Evolutionary conservation across 495 filamentous ascomycete genomes (phyloP).

Genomic region (Podospora australis): DNA sequence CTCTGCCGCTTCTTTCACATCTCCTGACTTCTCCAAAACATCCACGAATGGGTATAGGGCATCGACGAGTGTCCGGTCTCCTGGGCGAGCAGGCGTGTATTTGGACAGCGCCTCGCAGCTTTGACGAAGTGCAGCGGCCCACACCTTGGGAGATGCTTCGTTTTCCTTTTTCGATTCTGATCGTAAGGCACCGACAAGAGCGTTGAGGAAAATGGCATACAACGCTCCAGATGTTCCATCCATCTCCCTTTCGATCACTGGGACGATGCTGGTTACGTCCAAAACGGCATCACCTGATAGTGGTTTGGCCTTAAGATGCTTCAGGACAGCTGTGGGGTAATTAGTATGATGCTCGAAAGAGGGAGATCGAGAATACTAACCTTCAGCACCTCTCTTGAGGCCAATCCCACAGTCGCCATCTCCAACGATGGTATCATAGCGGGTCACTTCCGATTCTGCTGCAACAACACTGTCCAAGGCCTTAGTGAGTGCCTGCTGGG

Average conservation of each 20-base stretch:
- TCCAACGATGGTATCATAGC: constrained; percentile 85
- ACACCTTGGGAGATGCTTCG: constrained; percentile 50
- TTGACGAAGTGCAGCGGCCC: constrained; percentile 66
- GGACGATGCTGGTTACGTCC: constrained; percentile 69
- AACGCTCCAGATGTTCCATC: constrained; percentile 94
- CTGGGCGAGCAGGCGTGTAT: constrained; percentile 85
- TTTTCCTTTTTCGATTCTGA: constrained; percentile 35
- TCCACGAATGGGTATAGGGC: constrained; percentile 82
- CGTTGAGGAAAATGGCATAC: constrained; percentile 93
- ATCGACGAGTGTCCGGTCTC: constrained; percentile 88
- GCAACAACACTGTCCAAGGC: constrained; percentile 66
- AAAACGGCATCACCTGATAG: constrained; percentile 62
- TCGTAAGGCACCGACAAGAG: constrained; percentile 70
- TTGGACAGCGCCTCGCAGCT: constrained; percentile 64
- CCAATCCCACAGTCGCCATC: constrained; percentile 95
- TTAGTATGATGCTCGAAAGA: constrained; percentile 3
- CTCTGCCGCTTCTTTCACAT: constrained; percentile 63
- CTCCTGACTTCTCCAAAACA: constrained; percentile 54
- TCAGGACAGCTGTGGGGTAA: constrained; percentile 54
- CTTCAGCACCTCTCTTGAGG: constrained; percentile 82
- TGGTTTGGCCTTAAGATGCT: constrained; percentile 51
- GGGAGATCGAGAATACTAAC: constrained; percentile 31
- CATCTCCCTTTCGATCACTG: constrained; percentile 82
- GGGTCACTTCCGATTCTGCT: constrained; percentile 78
- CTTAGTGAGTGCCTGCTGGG: constrained; percentile 55